These are phyloP conservation scores for Tolypocladium sp. DNA, from an alignment of 2,329 filamentous ascomycete genomes.

Conservation along the genomic window DNA sequence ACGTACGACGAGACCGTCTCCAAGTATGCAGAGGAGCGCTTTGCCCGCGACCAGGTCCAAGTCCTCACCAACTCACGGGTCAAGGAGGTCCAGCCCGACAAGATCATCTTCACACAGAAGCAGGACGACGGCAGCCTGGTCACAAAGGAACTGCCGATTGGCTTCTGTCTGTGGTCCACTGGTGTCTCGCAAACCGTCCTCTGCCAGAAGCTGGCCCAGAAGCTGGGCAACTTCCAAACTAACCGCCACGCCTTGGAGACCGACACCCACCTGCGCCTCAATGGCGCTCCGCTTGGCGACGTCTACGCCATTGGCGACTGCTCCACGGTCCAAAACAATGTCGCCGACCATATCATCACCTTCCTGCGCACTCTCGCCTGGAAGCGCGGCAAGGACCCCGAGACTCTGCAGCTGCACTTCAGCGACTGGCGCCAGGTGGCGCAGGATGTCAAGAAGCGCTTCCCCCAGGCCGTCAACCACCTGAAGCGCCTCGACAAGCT, in stretches of 20 bases:
- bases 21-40: slow-evolving; percentile 82
- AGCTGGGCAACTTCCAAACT: slow-evolving; percentile 66
- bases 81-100: slow-evolving; percentile 75
- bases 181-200: slow-evolving; percentile 83
- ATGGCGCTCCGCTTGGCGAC: slow-evolving; percentile 81
- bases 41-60: slow-evolving; percentile 83
- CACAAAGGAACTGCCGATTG: slow-evolving; percentile 91
- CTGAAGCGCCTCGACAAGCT: slow-evolving; percentile 83
- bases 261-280: slow-evolving; percentile 82
- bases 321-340: slow-evolving; percentile 93
- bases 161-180: slow-evolving; percentile 96
- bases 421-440: slow-evolving; percentile 82
- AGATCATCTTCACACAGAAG: slow-evolving; percentile 83
- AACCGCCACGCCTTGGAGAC: slow-evolving; percentile 92
- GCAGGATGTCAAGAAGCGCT: slow-evolving; percentile 72
- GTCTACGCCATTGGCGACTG: slow-evolving; percentile 97
- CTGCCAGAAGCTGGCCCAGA: slow-evolving; percentile 65
- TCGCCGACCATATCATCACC: slow-evolving; percentile 80
- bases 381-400: slow-evolving; percentile 84
- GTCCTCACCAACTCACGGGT: slow-evolving; percentile 90
- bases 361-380: slow-evolving; percentile 86
- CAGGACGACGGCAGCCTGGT: slow-evolving; percentile 61
- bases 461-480: slow-evolving; percentile 83
- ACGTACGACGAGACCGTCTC: slow-evolving; percentile 96
- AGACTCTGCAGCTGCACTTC: slow-evolving; percentile 80